Base-by-base conservation (phyloP, 495 filamentous ascomycete species). In the Podospora pseudocomata region DNA sequence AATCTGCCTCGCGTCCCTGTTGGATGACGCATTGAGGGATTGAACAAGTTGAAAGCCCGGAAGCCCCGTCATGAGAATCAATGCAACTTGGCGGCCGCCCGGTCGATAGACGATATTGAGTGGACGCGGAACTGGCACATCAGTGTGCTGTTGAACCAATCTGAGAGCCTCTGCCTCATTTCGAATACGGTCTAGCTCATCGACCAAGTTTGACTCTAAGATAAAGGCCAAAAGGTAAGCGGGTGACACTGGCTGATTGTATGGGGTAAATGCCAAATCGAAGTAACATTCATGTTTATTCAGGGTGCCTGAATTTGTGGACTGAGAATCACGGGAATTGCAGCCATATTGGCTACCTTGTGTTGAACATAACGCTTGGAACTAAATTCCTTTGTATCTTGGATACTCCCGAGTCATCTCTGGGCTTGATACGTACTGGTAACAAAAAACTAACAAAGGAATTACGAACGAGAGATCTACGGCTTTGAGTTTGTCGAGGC, bases 161-260 rank as follows among this genome's bases (percentile, higher is more conserved):
- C 60, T 34, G 23, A 80, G 65, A 15, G 78, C 76, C 64, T 75
- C 74, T 67, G 74, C 74, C 67, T 78, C 71, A 64, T 78, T 76
- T 54, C 65, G 68, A 20, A 34, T 27, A 27, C 28, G 11, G 65
- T 66, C 74, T n/a, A 64, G 15, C 13, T 72, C 64, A 32, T 30
- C 23, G 18, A 65, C 26, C 56, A 66, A 67, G 32, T 39, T 11
- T 39, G 32, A 39, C 11, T 39, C 32, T 79, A 15, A 78, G 63
- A 64, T 78, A 80, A 19, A 55, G 19, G 3, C 5, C 26, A 39
- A 28, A 4, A 11, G 44, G 9, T 13, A 28, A 54, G 9, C 6
- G 9, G 4, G 4, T 39, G 32, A 39, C 32, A 11, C 32, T 39
- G 32, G 2, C 32, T 39, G 32, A 23, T n/a, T 30, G 7, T 32